Evolutionary conservation across 176 grass and related monocot genomes (phyloP), one percentile per base, ranked within the genome.

Genomic region (Oryza rufipogon): DNA sequence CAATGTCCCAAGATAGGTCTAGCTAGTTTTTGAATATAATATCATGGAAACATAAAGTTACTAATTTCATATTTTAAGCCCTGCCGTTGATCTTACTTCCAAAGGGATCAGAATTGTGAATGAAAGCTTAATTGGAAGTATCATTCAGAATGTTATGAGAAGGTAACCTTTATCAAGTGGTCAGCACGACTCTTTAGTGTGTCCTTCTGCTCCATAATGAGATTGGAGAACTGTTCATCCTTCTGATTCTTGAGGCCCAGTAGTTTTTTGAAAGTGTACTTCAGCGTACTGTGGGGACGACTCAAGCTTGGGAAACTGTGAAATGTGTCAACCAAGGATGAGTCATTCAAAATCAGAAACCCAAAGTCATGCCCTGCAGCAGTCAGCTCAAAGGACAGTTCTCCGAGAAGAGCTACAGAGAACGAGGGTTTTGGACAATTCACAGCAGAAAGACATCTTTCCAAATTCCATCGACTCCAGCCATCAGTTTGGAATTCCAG

Each of bases 231-330:
- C 23, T 73, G 86, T 49, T 87, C 38, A 87, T 85, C 80, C 42
- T 89, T 90, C 81, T 91, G 91, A 80, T 87, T 89, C 81, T 89
- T 95, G 68, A 91, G 87, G 25, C 86, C 83, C 68, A 98, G 26
- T 15, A 98, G 85, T 66, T 95, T 94, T 58, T 84, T 95, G 58
- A 94, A 87, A 36, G 93, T 89, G 81, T 98, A 98, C 85, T 90
- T 98, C 22, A 91, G 56, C 25, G 92, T 98, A 88, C 75, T 85
- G 51, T 95, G 96, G 0, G 96, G 96, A 2, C 83, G 87, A 78
- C 87, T 90, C 85, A 94, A 87, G 70, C 89, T 95, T 28, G 92
- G 87, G 75, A 97, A 94, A 78, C 87, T 86, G 70, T 92, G 79
- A 68, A 98, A 93, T 32, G 80, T 77, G 46, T 95, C 91, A 45